Conservation (phyloP, 768 basidiomycete species). For the Xerocomellus intermedius region DNA sequence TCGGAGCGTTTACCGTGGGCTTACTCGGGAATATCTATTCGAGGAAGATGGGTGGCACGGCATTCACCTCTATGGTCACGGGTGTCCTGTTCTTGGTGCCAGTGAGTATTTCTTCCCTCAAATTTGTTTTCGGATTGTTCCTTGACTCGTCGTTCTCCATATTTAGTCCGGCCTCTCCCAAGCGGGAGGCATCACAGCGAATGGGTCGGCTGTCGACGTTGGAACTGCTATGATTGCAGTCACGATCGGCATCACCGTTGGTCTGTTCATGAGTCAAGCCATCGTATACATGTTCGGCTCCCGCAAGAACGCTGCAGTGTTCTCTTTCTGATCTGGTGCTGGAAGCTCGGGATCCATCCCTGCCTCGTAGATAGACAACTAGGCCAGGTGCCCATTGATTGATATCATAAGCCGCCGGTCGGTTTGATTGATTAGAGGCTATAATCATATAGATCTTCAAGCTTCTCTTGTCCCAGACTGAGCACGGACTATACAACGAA, state of each 20-base stretch:
- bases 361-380: constrained; percentile 1
- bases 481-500: neutral
- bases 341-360: neutral
- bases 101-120: constrained; percentile 43
- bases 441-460: neutral
- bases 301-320: constrained; percentile 80
- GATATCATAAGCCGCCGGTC: constrained; percentile 3
- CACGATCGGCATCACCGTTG: constrained; percentile 87
- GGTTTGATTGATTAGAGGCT: constrained; percentile 1
- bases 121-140: neutral
- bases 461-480: neutral
- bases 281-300: constrained; percentile 84
- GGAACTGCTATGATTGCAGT: constrained; percentile 89
- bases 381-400: neutral
- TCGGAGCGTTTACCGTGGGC: constrained; percentile 82
- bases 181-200: constrained; percentile 80
- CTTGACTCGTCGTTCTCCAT: neutral
- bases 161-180: constrained; percentile 78
- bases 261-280: constrained; percentile 84
- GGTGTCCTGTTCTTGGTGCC: constrained; percentile 87
- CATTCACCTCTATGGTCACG: constrained; percentile 89
- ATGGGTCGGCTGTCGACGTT: constrained; percentile 80
- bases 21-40: constrained; percentile 80
- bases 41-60: constrained; percentile 78
- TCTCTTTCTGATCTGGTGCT: constrained; percentile 58